phyloP scores from a whole-genome alignment of 495 filamentous ascomycete genomes.

The Aspergillus diversus region DNA sequence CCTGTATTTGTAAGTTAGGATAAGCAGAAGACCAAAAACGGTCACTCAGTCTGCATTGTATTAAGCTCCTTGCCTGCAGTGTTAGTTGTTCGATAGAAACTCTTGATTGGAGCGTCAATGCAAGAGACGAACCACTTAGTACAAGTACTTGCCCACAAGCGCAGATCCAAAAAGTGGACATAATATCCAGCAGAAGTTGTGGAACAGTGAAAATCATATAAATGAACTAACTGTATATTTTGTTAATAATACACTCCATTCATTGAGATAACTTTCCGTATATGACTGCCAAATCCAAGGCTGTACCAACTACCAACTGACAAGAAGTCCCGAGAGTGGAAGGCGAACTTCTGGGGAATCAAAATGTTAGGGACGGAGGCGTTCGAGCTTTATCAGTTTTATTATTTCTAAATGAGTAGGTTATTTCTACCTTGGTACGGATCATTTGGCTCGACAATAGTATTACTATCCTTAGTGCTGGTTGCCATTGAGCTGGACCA shows the following conservation, averaged over 20 bases:
- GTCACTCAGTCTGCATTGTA: background rate
- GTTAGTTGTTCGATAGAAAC: background rate
- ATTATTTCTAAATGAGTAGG: too few relatives aligned
- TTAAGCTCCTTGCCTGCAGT: slow-evolving; percentile 4
- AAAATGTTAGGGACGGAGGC: background rate
- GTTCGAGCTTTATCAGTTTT: too few relatives aligned
- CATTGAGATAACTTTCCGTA: background rate
- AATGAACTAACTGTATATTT: too few relatives aligned
- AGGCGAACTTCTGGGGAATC: slow-evolving; percentile 2
- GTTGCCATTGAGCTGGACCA: background rate
- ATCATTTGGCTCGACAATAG: too few relatives aligned
- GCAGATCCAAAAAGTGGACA: background rate
- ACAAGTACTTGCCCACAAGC: background rate
- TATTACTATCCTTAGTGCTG: slow-evolving; percentile 1
- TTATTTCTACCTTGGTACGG: too few relatives aligned
- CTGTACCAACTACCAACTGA: background rate
- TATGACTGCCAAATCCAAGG: background rate
- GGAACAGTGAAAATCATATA: background rate
- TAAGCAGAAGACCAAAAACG: background rate
- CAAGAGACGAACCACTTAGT: background rate
- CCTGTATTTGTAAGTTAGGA: slow-evolving; percentile 1
- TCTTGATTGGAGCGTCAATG: background rate
- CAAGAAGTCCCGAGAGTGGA: background rate
- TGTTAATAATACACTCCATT: background rate
- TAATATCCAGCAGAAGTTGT: background rate